These are phyloP conservation scores for Yamadazyma atlantica DNA, from an alignment of 1,139 yeast genomes.

Conservation along the genomic window DNA sequence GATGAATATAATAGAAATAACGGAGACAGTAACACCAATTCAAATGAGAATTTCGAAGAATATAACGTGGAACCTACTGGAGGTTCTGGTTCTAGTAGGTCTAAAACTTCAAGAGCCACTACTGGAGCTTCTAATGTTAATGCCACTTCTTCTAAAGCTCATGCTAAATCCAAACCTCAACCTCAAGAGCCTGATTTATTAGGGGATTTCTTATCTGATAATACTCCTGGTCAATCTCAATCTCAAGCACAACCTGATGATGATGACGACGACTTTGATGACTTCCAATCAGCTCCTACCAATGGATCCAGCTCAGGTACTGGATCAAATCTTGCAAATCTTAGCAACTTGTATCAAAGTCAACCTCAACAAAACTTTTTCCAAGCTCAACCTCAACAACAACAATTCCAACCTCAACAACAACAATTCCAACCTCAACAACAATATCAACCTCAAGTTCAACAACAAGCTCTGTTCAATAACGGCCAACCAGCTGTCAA, in stretches of 20 bases:
- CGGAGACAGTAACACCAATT: constrained; percentile 22
- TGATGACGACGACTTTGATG: constrained; percentile 90
- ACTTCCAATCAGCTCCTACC: constrained; percentile 76
- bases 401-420: constrained; percentile 17
- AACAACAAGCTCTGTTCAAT: constrained; percentile 18
- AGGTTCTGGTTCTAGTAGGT: constrained; percentile 17
- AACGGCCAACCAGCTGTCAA: constrained; percentile 38
- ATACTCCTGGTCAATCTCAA: constrained; percentile 12
- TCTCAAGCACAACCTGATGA: constrained; percentile 28
- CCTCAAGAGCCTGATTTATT: constrained; percentile 43
- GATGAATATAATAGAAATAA: constrained; percentile 41
- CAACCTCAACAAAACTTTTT: constrained; percentile 18
- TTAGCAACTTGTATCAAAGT: constrained; percentile 39
- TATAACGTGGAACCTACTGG: constrained; percentile 50
- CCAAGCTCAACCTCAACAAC: constrained; percentile 15
- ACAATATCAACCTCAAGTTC: constrained; percentile 11
- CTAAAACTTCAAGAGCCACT: constrained; percentile 29
- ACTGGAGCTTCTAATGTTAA: constrained; percentile 46
- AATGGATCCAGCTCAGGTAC: constrained; percentile 24
- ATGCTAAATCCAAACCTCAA: constrained; percentile 21
- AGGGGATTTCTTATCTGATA: constrained; percentile 44
- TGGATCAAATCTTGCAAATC: constrained; percentile 27
- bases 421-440: constrained; percentile 14
- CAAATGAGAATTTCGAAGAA: constrained; percentile 61
- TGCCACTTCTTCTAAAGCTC: constrained; percentile 19